These are phyloP conservation scores for Monosporascus sp. DNA, from an alignment of 2,329 filamentous ascomycete species.

Conservation along the genomic window DNA sequence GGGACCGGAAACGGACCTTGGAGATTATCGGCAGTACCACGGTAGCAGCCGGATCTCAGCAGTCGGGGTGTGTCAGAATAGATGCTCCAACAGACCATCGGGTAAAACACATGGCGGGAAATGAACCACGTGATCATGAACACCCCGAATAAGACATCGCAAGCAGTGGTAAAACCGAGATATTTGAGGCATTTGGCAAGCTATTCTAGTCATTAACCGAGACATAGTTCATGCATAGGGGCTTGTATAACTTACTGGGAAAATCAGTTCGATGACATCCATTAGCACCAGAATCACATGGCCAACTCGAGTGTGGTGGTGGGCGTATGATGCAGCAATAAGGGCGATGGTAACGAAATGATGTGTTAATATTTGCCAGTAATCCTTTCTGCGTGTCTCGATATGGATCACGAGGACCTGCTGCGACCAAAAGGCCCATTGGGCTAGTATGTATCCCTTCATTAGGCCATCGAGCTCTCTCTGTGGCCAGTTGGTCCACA, in stretches of 20 bases:
- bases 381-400: constrained; percentile 86
- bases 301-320: constrained; percentile 78
- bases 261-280: constrained; percentile 83
- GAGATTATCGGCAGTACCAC: constrained; percentile 49
- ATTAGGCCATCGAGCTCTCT: constrained; percentile 67
- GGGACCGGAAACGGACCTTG: constrained; percentile 47
- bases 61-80: constrained; percentile 57
- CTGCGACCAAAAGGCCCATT: constrained; percentile 89
- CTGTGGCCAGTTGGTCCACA: constrained; percentile 82
- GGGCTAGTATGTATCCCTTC: constrained; percentile 88
- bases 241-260: constrained; percentile 60
- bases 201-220: constrained; percentile 37
- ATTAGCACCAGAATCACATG: constrained; percentile 85
- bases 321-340: constrained; percentile 75
- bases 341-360: constrained; percentile 82
- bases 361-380: constrained; percentile 91
- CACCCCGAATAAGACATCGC: constrained; percentile 76
- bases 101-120: constrained; percentile 74
- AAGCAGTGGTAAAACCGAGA: constrained; percentile 66
- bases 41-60: constrained; percentile 69
- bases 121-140: constrained; percentile 82
- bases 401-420: constrained; percentile 91
- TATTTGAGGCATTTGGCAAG: constrained; percentile 91
- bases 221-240: neutral
- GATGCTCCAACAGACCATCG: constrained; percentile 74